Percentiles rank a stretch among this genome's conserved stretches.
These are phyloP conservation scores for Cercospora canescens DNA, from an alignment of 2,329 filamentous ascomycete genomes.

Conservation along the genomic window DNA sequence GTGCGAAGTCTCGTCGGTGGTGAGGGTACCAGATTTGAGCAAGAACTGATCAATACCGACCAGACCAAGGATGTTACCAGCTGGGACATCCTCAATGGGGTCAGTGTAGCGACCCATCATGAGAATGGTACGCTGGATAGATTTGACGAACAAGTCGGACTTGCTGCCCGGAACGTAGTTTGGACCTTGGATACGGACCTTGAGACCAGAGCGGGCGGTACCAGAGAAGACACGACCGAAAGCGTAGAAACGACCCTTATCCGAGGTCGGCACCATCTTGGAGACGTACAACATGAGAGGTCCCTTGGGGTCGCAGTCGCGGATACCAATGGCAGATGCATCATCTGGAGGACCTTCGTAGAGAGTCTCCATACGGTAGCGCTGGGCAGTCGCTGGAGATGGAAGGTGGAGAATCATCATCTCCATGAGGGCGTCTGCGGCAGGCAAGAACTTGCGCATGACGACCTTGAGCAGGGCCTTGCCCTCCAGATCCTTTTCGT, in stretches of 20 bases:
- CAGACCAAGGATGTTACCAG: conserved; percentile 99
- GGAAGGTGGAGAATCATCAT: conserved; percentile 99
- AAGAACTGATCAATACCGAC: conserved; percentile 99
- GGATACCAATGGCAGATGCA: conserved; percentile 91
- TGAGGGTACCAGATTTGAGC: conserved; percentile 99
- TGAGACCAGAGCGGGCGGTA: conserved; percentile 95
- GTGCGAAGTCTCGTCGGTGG: conserved; percentile 95
- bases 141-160: conserved; percentile 99
- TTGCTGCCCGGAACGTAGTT: conserved; percentile 99
- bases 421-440: conserved; percentile 95
- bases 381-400: conserved; percentile 92
- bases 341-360: conserved; percentile 98
- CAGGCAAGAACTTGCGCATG: conserved; percentile 98
- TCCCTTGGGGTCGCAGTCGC: conserved; percentile 96
- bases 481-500: conserved; percentile 93
- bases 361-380: conserved; percentile 96
- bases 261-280: conserved; percentile 99
- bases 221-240: conserved; percentile 99
- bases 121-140: conserved; percentile 98
- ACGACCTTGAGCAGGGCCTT: conserved; percentile 97
- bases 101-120: conserved; percentile 99
- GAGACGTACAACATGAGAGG: conserved; percentile 99
- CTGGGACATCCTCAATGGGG: conserved; percentile 97
- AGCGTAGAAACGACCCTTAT: conserved; percentile 99
- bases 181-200: conserved; percentile 99